Conservation (phyloP, 306 rosid genomes). For the Senna siamea region DNA sequence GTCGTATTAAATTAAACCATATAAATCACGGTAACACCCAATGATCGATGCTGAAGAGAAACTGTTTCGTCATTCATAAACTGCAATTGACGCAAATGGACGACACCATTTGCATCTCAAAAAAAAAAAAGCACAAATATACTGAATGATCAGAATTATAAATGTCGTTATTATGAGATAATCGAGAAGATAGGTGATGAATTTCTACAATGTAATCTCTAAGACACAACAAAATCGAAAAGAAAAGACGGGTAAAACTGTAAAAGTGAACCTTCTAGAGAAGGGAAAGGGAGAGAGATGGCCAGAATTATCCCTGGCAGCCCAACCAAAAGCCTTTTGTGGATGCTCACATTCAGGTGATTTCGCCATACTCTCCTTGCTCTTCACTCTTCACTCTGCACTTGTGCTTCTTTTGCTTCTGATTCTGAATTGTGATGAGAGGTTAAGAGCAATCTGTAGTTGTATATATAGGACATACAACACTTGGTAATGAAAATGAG, state of each 20-base stretch:
- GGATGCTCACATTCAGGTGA: slow-evolving; percentile 42
- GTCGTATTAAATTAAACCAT: background rate
- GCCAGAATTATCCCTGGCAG: slow-evolving; percentile 55
- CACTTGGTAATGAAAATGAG: no score
- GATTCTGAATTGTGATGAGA: background rate
- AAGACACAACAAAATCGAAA: no score
- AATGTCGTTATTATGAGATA: no score
- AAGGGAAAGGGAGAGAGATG: slow-evolving; percentile 55
- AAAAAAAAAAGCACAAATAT: no score
- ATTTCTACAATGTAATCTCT: background rate
- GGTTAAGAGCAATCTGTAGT: no score
- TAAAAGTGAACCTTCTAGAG: slow-evolving; percentile 47
- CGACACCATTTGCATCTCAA: background rate
- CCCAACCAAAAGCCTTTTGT: slow-evolving; percentile 55
- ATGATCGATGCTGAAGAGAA: background rate
- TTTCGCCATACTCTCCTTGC: slow-evolving; percentile 39
- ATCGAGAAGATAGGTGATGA: background rate
- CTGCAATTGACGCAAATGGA: no score
- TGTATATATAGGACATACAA: no score
- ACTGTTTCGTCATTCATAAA: background rate
- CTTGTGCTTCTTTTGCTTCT: background rate
- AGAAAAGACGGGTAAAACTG: background rate
- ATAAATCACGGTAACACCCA: background rate
- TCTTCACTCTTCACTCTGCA: background rate
- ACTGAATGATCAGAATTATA: no score